Conservation (phyloP, 23 red algal genomes). For the Gracilaria caudata region DNA sequence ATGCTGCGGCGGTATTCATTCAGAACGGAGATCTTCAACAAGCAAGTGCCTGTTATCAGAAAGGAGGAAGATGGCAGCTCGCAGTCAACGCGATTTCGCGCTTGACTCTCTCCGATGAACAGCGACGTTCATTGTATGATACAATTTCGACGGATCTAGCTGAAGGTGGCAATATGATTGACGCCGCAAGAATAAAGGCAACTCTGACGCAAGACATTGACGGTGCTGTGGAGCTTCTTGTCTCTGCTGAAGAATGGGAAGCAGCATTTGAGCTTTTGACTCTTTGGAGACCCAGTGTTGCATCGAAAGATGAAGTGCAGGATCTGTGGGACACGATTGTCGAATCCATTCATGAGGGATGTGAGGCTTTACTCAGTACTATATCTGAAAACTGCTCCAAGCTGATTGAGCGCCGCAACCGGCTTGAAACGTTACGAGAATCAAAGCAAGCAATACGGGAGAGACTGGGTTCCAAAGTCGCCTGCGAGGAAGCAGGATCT, state of each 20-base stretch:
- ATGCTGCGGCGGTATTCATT: constrained; percentile 57
- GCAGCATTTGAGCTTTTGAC: constrained; percentile 41
- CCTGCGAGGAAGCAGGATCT: constrained; percentile 44
- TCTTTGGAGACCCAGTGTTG: neutral
- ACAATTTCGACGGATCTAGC: constrained; percentile 13
- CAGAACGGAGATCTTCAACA: constrained; percentile 36
- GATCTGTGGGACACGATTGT: constrained; percentile 2
- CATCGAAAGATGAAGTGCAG: neutral
- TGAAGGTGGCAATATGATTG: constrained; percentile 21
- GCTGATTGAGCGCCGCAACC: constrained; percentile 35
- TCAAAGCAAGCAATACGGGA: constrained; percentile 25
- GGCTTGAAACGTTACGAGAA: constrained; percentile 43
- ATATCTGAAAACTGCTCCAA: constrained; percentile 46
- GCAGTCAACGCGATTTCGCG: constrained; percentile 30
- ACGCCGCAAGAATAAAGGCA: constrained; percentile 16
- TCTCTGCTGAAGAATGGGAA: constrained; percentile 36
- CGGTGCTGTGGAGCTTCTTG: constrained; percentile 48
- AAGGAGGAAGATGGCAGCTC: constrained; percentile 56
- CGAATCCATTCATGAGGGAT: constrained; percentile 10
- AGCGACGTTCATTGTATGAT: constrained; percentile 15
- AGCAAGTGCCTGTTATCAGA: constrained; percentile 51
- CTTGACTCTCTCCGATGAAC: neutral
- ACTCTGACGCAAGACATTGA: constrained; percentile 28
- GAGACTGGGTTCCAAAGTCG: neutral
- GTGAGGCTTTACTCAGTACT: neutral